Evolutionary conservation across 163 green algal genomes (phyloP).

Genomic region (Prototheca wickerhamii): DNA sequence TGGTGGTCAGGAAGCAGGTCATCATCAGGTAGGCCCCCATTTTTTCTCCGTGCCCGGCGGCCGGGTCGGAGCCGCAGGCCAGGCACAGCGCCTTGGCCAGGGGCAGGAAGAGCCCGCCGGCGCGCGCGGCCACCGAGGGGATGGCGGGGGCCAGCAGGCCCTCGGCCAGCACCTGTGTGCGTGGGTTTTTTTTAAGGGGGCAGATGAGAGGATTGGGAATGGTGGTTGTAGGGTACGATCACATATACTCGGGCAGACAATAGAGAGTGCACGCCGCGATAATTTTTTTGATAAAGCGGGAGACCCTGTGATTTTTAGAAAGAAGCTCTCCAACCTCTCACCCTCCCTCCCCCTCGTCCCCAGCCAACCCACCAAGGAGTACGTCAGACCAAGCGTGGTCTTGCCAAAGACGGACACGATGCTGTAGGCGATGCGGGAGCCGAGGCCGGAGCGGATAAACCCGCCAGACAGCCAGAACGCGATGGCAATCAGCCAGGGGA

Average conservation of each 20-base stretch:
- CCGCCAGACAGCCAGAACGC: slow-evolving; percentile 96
- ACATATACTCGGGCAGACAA: no score
- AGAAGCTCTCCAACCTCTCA: no score
- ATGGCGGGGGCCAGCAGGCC: slow-evolving; percentile 95
- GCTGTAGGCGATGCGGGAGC: slow-evolving; percentile 92
- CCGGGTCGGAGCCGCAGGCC: slow-evolving; percentile 80
- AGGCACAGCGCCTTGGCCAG: slow-evolving; percentile 93
- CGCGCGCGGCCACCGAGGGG: slow-evolving; percentile 75
- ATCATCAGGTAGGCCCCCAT: slow-evolving; percentile 97
- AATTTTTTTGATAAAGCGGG: no score
- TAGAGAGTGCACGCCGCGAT: no score
- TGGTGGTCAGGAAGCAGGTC: slow-evolving; percentile 89
- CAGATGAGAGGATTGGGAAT: no score
- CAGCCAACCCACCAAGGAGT: slow-evolving; percentile 57
- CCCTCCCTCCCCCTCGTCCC: not conserved
- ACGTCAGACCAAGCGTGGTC: slow-evolving; percentile 95
- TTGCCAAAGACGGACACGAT: slow-evolving; percentile 91
- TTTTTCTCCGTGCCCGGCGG: slow-evolving; percentile 91
- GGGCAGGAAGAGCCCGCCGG: slow-evolving; percentile 95
- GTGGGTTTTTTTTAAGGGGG: not conserved
- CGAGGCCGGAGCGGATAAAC: slow-evolving; percentile 98
- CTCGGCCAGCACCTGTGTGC: slow-evolving; percentile 72
- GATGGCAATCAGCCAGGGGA: slow-evolving; percentile 94
- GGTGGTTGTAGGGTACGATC: no score
- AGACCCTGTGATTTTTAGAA: no score